Percentiles rank a stretch among this genome's conserved stretches.
Evolutionary conservation across 306 rosid species (phyloP).

Genomic region (Fragaria iinumae): DNA sequence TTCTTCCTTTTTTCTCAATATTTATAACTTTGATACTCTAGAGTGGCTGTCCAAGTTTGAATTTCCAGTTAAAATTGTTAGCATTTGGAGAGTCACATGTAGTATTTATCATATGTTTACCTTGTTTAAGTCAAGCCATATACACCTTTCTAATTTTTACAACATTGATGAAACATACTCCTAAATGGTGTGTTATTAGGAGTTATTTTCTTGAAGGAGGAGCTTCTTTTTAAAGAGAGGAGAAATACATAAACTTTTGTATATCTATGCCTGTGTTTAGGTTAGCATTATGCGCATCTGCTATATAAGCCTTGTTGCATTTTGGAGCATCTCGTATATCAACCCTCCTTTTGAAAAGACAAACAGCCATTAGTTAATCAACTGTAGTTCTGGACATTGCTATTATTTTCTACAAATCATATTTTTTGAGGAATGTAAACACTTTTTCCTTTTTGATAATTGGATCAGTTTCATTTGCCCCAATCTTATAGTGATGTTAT

Average conservation of each 20-base stretch:
- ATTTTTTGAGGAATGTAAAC: background rate
- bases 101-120: background rate
- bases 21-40: background rate
- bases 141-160: background rate
- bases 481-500: background rate
- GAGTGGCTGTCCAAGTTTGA: background rate
- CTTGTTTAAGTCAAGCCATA: background rate
- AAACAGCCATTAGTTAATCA: background rate
- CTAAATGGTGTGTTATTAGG: background rate
- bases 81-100: background rate
- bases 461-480: background rate
- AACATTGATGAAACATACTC: background rate
- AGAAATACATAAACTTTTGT: background rate
- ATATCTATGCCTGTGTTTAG: background rate
- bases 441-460: background rate
- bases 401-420: too few species aligned
- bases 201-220: background rate
- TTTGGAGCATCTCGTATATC: background rate
- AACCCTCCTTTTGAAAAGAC: background rate
- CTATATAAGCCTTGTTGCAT: background rate
- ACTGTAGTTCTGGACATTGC: background rate
- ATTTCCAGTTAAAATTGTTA: background rate
- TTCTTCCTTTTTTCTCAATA: background rate
- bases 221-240: background rate
- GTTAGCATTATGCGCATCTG: background rate